Evolutionary conservation across 106 monocot species (phyloP), one percentile per base, ranked within the genome.

Genomic region (Dendrobium chrysotoxum): DNA sequence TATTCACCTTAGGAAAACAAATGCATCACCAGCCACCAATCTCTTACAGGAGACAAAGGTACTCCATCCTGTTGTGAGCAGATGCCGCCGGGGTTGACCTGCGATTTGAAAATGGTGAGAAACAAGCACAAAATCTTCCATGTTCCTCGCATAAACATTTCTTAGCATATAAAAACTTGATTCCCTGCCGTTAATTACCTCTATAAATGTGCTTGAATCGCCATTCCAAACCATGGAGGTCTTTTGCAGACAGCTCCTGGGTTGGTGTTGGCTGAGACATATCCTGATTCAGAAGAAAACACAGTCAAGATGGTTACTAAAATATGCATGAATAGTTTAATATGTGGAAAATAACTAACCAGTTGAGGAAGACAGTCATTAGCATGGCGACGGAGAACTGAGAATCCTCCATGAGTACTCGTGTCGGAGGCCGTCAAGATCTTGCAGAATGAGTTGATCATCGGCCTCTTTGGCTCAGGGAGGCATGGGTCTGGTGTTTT

Each of bases 331-430:
- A 46, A 46, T 10, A 12, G 7, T 46, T 8, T 46, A 46, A 46
- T 12, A 10, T 46, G 46, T 46, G 0, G 40, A 4, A 39, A 54
- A 16, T 0, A 75, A 78, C 90, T 72, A 57, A 90, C 92, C 54
- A 93, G 85, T 31, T 83, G 93, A 46, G 93, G 93, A 44, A 93
- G 87, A 42, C 93, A 93, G 38, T 93, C 93, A 46, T 83, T 91
- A 38, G 93, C 93, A 79, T 93, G 93, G 20, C 88, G 77, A 0
- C 93, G 79, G 6, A 93, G 85, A 84, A 93, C 93, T 20, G 93
- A 93, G 86, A 93, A 93, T 16, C 93, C 93, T 18, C 93, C 93
- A 85, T 93, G 93, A 39, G 93, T 93, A 81, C 93, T 93, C 5
- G 93, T 93, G 67, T 93, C 93, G 0, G 93, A 93, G 20, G 93